Conservation (phyloP, 2,329 filamentous ascomycete genomes). For the Epichloe festucae region DNA sequence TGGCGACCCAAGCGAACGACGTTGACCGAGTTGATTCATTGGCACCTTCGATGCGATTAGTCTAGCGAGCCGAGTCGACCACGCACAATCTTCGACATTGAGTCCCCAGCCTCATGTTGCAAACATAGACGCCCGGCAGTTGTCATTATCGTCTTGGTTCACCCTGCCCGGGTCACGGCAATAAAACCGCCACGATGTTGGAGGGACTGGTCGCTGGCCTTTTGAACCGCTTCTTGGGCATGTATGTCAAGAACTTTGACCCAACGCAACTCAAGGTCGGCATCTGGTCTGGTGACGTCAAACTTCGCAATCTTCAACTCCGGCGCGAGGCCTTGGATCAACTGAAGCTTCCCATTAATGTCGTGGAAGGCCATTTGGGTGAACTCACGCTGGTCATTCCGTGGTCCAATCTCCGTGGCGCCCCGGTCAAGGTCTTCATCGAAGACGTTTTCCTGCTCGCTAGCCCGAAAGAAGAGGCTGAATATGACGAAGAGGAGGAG, state of each 20-base stretch:
- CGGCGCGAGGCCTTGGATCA: constrained; percentile 93
- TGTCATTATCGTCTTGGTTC: constrained; percentile 9
- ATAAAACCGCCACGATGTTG: constrained; percentile 59
- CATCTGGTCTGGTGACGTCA: constrained; percentile 98
- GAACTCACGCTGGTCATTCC: constrained; percentile 86
- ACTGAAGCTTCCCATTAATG: constrained; percentile 90
- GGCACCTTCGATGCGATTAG: neutral
- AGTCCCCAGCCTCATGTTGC: constrained; percentile 9
- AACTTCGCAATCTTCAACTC: constrained; percentile 82
- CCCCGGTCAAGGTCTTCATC: constrained; percentile 88
- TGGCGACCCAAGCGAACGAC: neutral
- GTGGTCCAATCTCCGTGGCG: constrained; percentile 91
- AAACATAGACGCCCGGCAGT: constrained; percentile 5
- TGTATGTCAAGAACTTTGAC: constrained; percentile 99
- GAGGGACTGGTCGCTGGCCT: constrained; percentile 93
- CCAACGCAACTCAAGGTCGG: constrained; percentile 95
- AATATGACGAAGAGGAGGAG: constrained; percentile 89
- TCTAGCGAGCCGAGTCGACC: neutral
- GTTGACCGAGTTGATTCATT: neutral
- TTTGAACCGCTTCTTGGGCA: constrained; percentile 97
- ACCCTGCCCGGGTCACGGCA: constrained; percentile 64
- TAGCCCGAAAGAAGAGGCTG: constrained; percentile 87
- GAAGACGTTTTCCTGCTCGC: constrained; percentile 95
- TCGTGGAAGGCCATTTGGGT: constrained; percentile 87
- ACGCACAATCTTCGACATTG: neutral